Evolutionary conservation across 768 basidiomycete genomes (phyloP).

Genomic region (Suillus decipiens): DNA sequence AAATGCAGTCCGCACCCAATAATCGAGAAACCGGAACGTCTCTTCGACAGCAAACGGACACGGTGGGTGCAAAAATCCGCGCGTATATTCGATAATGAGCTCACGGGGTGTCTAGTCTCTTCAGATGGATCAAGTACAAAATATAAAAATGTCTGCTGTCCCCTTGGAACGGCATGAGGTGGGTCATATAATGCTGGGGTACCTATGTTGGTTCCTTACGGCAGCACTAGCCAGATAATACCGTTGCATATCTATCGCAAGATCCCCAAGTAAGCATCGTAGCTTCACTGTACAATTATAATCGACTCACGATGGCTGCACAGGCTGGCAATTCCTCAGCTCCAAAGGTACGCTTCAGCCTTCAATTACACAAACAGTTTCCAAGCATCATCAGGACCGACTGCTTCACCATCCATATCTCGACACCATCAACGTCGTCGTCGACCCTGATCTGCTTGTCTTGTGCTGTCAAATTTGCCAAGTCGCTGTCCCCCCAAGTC

Average conservation of each 20-base stretch:
- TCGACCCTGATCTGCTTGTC: not conserved
- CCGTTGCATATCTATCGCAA: not conserved
- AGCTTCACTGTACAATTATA: not conserved
- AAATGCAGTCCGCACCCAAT: too few species aligned
- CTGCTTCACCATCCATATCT: not conserved
- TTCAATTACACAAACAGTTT: not conserved
- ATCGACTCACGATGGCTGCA: not conserved
- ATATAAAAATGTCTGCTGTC: not conserved
- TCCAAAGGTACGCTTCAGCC: not conserved
- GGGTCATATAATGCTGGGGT: not conserved
- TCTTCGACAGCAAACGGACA: too few species aligned
- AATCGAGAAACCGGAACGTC: too few species aligned
- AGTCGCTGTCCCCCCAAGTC: not conserved
- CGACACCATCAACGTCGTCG: not conserved
- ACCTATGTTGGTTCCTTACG: not conserved
- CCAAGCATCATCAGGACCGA: not conserved
- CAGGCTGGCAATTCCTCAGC: not conserved
- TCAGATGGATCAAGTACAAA: too few species aligned
- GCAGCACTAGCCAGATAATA: not conserved
- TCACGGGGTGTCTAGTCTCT: too few species aligned
- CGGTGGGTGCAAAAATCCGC: too few species aligned
- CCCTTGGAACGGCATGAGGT: not conserved
- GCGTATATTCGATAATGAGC: too few species aligned
- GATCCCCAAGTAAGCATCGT: not conserved
- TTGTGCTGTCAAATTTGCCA: not conserved